Base-by-base conservation (phyloP, 805 yeast genomes). In the Pichia eremophila region DNA sequence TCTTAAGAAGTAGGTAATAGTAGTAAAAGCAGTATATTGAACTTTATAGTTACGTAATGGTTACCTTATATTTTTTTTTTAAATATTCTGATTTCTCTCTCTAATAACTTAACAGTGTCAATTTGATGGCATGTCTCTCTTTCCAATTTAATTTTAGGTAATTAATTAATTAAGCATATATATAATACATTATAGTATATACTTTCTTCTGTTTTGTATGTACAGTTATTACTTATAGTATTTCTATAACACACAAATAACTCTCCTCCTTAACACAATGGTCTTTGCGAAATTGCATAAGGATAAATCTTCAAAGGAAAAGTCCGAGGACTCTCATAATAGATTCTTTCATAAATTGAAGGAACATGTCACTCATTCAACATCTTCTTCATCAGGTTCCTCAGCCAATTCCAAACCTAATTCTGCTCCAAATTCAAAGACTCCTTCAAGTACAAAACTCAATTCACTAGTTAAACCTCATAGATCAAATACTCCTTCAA, bases 1-100 rank as follows among this genome's bases (percentile, higher is more conserved):
- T 62, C 71, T 90, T 60, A 86, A 87, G 67, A 75, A 86, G 62
- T 59, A 48, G 46, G 0, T 11, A 25, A 6, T 7, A 2, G 10
- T 17, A 17, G 17, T 34, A 15, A 5, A 34, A 34, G 17, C 36
- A 14, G 11, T 19, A 19, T 19, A 4, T 19, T 3, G 4, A 19
- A 19, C 4, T n/a, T n/a, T 19, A 8, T 14, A 14, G 7, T 8
- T 34, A 34, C 17, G 17, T 34, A 34, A 34, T 34, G 17, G 17
- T 34, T 8, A 34, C 17, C 36, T 6, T 8, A 14, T 5, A 8
- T 2, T 11, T 29, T 19, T 19, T 14, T 37, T 37, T 14, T 2
- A 6, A n/a, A 18, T 12, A 6, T 5, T 11, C 4, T 37, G 17
- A 5, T 12, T 37, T 37, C 22, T 11, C 28, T 37, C 9, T 14